Base-by-base conservation (phyloP, 345 rosid genomes). In the Ceriops zippeliana region DNA sequence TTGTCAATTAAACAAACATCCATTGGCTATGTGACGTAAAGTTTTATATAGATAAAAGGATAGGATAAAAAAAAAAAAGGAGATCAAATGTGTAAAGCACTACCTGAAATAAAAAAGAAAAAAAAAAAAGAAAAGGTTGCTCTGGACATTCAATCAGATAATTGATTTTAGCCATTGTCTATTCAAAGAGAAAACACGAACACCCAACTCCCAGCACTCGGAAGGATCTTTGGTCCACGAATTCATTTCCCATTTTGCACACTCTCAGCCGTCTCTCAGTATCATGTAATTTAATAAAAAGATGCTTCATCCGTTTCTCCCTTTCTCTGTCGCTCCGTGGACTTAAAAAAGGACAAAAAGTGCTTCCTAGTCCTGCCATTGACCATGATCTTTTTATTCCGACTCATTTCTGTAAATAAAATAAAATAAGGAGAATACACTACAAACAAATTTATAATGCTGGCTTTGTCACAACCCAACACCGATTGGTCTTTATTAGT, bases 391-490 rank as follows among this genome's bases (percentile, higher is more conserved):
- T 30, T 46, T 46, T 8, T 54, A 5, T 7, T 2, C 7, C 35
- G 71, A 20, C 57, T 63, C 58, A 28, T 3, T 49, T 28, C 56
- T 4, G 49, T 49, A 3, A 16, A 19, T 17, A 17, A 6, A 28
- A 22, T 16, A 6, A 1, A 17, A 5, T 7, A 24, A 62, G 46
- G 10, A 38, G 46, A 38, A 38, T 9, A 16, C 46, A 13, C 30
- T 22, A 26, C 16, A 63, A 24, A 16, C 49, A 42, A 26, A 37
- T n/a, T 42, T 16, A 17, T 63, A 46, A 62, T 68, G 72, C 72
- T 58, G 58, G 58, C 5, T 13, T 52, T 26, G 71, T 68, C 71
- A 68, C 71, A 17, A 28, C 71, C 52, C 62, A 67, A 19, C 53
- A 24, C 35, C 24, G 15, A 35, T 24, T 35, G 20, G 37, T 46